Conservation (phyloP, 495 filamentous ascomycete species). For the Trichocladium antarcticum region DNA sequence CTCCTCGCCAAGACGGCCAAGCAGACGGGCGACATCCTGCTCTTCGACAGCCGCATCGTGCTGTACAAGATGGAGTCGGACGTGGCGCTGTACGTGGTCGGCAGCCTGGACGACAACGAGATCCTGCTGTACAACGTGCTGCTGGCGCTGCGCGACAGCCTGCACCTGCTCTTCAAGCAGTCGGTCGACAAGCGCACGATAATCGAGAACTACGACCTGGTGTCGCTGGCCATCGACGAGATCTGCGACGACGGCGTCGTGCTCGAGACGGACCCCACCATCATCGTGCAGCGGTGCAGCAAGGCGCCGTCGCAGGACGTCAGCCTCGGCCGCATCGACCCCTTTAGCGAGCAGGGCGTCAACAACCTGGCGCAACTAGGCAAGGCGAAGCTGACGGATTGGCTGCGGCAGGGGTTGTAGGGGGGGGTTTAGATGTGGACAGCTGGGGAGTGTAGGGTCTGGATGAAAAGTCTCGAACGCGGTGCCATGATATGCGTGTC, state of each 20-base stretch:
- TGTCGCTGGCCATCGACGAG: slow-evolving; percentile 88
- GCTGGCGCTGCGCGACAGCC: slow-evolving; percentile 72
- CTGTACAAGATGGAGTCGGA: slow-evolving; percentile 97
- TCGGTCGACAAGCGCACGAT: slow-evolving; percentile 95
- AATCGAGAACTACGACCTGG: slow-evolving; percentile 91
- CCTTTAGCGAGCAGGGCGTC: slow-evolving; percentile 83
- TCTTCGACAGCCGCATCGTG: slow-evolving; percentile 89
- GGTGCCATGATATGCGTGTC: not conserved
- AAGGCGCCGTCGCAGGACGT: slow-evolving; percentile 86
- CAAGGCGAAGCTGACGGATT: slow-evolving; percentile 81
- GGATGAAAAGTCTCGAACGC: too few relatives aligned
- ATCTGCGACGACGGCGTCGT: slow-evolving; percentile 95
- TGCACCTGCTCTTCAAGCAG: slow-evolving; percentile 89
- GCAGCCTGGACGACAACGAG: slow-evolving; percentile 84
- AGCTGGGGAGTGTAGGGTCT: not conserved
- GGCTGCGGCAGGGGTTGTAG: slow-evolving; percentile 68
- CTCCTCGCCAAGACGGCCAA: slow-evolving; percentile 94
- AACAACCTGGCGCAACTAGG: slow-evolving; percentile 93
- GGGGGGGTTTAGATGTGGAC: not conserved
- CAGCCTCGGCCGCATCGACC: slow-evolving; percentile 80
- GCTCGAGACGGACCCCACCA: slow-evolving; percentile 87
- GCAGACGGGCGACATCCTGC: slow-evolving; percentile 85
- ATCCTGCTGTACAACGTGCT: slow-evolving; percentile 91
- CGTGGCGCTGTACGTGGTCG: slow-evolving; percentile 90
- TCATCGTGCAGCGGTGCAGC: slow-evolving; percentile 83